Base-by-base conservation (phyloP, 495 filamentous ascomycete genomes). In the Lasiosphaeria ovina region DNA sequence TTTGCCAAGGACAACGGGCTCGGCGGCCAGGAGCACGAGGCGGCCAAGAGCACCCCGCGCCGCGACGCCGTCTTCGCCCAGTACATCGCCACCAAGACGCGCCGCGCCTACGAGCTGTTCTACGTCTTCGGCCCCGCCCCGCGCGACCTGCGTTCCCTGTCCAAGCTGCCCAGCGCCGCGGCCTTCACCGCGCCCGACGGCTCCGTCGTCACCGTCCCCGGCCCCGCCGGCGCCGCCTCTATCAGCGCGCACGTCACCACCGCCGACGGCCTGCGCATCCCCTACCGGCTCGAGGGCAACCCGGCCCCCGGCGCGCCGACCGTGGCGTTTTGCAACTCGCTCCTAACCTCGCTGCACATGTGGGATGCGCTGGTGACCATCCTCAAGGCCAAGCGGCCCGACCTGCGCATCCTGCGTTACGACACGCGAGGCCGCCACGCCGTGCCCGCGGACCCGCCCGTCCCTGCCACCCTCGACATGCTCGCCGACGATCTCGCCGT, bases 71-170 rank as follows among this genome's bases (percentile, higher is more conserved):
- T 90, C 36, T 78, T 79, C 64, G 67, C 67, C 33, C 80, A 85
- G n/a, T 77, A 81, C 33, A 82, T 89, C 33, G 74, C 77, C n/a
- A 67, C 74, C 42, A 85, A 80, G 62, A 77, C 70, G 14, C 77
- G 84, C 47, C 75, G 89, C 10, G 73, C 77, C 1, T 93, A 89
- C 72, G 75, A 84, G 52, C 84, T 91, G 65, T 87, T 89, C 66
- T 92, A 91, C 74, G 87, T 87, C 44, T 92, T 94, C 65, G 88
- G 88, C 0, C 83, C 88, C 0, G 88, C 82, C 0, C 85, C 88
- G 7, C 77, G 89, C n/a, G 85, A 91, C 55, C 75, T 92, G 17
- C 60, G 76, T 4, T 78, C 73, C 8, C 63, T 81, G 10, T 83
- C 70, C 61, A 50, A 72, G 61, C 60, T 80, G 67, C 60, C 73